Evolutionary conservation across 1,284 basidiomycete genomes (phyloP).

Genomic region (Chalciporus sp.): DNA sequence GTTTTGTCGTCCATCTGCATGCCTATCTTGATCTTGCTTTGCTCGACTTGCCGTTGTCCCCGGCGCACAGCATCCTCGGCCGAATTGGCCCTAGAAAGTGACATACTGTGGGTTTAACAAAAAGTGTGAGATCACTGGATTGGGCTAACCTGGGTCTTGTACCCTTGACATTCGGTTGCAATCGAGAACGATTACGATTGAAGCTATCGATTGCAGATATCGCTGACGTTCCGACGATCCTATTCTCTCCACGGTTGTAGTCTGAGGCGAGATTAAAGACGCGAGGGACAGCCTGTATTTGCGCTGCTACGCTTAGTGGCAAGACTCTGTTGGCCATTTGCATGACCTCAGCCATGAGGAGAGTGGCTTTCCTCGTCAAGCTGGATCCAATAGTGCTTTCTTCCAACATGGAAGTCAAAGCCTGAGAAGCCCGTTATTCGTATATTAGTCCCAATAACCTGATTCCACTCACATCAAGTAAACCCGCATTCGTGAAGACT

Average conservation of each 20-base stretch:
- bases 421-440: slow-evolving; percentile 48
- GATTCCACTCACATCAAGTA: slow-evolving; percentile 70
- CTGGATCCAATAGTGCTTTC: slow-evolving; percentile 70
- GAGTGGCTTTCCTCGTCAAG: slow-evolving; percentile 84
- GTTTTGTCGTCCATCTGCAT: slow-evolving; percentile 93
- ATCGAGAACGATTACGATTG: slow-evolving; percentile 78
- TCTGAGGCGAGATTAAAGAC: slow-evolving; percentile 86
- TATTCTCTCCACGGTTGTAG: slow-evolving; percentile 70
- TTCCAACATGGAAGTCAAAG: slow-evolving; percentile 81
- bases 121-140: not conserved
- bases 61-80: slow-evolving; percentile 85
- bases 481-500: slow-evolving; percentile 85
- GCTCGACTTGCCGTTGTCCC: slow-evolving; percentile 90
- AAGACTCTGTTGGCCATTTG: slow-evolving; percentile 88
- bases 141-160: slow-evolving; percentile 58
- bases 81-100: slow-evolving; percentile 70
- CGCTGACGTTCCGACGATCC: slow-evolving; percentile 84
- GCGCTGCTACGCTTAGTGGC: slow-evolving; percentile 82
- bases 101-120: not conserved
- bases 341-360: slow-evolving; percentile 91
- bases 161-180: slow-evolving; percentile 59
- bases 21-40: slow-evolving; percentile 84
- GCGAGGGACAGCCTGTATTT: slow-evolving; percentile 84
- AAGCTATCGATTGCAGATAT: slow-evolving; percentile 90
- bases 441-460: not conserved